These are phyloP conservation scores for Globisporangium solare DNA, from an alignment of 352 stramenopile genomes.

Conservation along the genomic window DNA sequence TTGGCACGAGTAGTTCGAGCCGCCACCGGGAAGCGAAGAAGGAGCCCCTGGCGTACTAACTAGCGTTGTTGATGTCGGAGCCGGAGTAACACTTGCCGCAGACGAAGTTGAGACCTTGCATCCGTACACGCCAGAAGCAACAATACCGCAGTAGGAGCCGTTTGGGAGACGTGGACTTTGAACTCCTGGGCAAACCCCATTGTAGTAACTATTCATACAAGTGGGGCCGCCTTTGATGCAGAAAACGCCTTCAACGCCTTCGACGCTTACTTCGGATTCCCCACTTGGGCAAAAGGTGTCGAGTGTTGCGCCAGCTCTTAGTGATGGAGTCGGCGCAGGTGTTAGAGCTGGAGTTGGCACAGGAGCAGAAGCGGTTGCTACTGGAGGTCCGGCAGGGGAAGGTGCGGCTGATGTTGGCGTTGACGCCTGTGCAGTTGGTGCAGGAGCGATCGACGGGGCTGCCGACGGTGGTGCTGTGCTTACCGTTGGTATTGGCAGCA, in stretches of 20 bases:
- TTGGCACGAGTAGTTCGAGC: no score
- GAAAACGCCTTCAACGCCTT: conserved; percentile 17
- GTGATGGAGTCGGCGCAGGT: neutral
- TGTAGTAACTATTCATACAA: conserved; percentile 12
- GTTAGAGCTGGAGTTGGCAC: no score
- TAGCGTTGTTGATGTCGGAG: neutral
- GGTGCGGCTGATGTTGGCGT: neutral
- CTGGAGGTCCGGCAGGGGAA: neutral
- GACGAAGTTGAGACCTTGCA: conserved; percentile 14
- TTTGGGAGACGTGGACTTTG: conserved; percentile 3
- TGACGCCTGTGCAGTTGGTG: neutral
- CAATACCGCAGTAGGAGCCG: conserved; percentile 15
- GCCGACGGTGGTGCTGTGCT: neutral
- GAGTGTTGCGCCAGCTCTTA: neutral
- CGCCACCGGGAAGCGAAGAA: no score
- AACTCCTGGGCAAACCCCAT: conserved; percentile 18
- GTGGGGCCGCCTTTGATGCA: conserved; percentile 18
- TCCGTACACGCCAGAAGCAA: conserved; percentile 16
- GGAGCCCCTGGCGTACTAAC: neutral
- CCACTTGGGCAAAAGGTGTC: neutral
- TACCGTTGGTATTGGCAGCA: conserved; percentile 2
- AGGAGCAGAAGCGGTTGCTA: no score
- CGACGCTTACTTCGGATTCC: conserved; percentile 11
- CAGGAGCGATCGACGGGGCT: neutral
- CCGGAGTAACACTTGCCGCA: neutral